A percentile compares a stretch with the other conserved stretches of the same genome.
phyloP scores from a whole-genome alignment of 1,284 basidiomycete genomes.

The Cystobasidium slooffiae region DNA sequence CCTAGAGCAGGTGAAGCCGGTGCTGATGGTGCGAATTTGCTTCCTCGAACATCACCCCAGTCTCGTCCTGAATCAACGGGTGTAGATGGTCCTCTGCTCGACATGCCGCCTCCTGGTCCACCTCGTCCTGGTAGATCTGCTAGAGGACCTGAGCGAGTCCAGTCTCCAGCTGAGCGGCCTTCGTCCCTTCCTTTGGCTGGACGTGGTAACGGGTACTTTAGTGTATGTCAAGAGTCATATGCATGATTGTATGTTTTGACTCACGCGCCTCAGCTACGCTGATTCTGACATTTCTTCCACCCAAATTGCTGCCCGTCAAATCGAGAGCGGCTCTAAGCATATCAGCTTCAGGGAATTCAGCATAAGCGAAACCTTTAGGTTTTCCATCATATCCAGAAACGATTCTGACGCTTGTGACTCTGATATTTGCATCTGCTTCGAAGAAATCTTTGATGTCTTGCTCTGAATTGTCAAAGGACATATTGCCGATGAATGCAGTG shows the following conservation, averaged over 20 bases:
- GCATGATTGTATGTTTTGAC: conserved; percentile 54
- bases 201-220: conserved; percentile 1
- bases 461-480: conserved; percentile 90
- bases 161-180: conserved; percentile 51
- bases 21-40: conserved; percentile 58
- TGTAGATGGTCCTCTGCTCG: conserved; percentile 49
- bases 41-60: conserved; percentile 59
- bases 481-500: conserved; percentile 94
- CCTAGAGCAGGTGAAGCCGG: conserved; percentile 46
- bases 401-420: conserved; percentile 83
- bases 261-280: conserved; percentile 94
- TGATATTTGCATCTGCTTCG: conserved; percentile 59
- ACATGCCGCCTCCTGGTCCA: conserved; percentile 45
- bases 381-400: conserved; percentile 85
- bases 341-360: conserved; percentile 86
- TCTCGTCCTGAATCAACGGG: conserved; percentile 55
- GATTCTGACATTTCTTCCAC: conserved; percentile 80
- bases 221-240: not conserved
- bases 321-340: conserved; percentile 79
- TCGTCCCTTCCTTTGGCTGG: conserved; percentile 28
- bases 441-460: conserved; percentile 83
- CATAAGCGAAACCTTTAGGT: conserved; percentile 96
- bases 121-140: conserved; percentile 50
- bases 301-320: conserved; percentile 68
- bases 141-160: conserved; percentile 51